phyloP scores from a whole-genome alignment of 805 yeast species.

The Yarrowia yakushimensis region DNA sequence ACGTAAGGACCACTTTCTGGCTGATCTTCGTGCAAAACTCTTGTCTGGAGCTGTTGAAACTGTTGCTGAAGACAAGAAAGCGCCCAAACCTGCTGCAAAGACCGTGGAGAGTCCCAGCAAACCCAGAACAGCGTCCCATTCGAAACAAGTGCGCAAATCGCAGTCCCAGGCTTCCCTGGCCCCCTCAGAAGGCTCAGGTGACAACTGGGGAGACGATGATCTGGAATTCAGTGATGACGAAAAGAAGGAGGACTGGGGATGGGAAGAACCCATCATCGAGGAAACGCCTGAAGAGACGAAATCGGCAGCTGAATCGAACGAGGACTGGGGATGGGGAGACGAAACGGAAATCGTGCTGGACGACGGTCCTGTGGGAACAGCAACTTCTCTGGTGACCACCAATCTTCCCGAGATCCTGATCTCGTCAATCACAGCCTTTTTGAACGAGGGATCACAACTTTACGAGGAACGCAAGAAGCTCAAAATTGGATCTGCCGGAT shows the following conservation, averaged over 20 bases:
- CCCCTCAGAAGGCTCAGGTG: neutral
- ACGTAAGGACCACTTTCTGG: constrained; percentile 28
- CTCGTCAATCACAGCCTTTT: constrained; percentile 8
- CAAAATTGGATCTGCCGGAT: constrained; percentile 3
- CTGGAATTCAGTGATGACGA: constrained; percentile 29
- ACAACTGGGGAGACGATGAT: constrained; percentile 29
- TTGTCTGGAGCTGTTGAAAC: constrained; percentile 3
- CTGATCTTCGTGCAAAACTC: constrained; percentile 25
- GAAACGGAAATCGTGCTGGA: constrained; percentile 21
- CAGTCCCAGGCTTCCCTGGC: neutral
- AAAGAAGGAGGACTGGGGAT: constrained; percentile 23
- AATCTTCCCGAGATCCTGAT: constrained; percentile 22
- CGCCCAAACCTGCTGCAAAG: neutral
- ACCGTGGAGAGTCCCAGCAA: neutral
- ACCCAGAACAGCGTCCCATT: neutral
- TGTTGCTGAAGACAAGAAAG: neutral
- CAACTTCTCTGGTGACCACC: neutral
- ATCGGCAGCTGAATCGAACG: constrained; percentile 17
- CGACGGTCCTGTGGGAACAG: neutral
- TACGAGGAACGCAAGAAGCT: constrained; percentile 7
- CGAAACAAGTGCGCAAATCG: neutral
- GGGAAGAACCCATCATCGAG: constrained; percentile 12
- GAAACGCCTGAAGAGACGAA: constrained; percentile 21
- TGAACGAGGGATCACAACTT: constrained; percentile 21
- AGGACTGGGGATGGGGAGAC: constrained; percentile 34